Evolutionary conservation across 1,284 basidiomycete species (phyloP).

Genomic region (Malassezia japonica): DNA sequence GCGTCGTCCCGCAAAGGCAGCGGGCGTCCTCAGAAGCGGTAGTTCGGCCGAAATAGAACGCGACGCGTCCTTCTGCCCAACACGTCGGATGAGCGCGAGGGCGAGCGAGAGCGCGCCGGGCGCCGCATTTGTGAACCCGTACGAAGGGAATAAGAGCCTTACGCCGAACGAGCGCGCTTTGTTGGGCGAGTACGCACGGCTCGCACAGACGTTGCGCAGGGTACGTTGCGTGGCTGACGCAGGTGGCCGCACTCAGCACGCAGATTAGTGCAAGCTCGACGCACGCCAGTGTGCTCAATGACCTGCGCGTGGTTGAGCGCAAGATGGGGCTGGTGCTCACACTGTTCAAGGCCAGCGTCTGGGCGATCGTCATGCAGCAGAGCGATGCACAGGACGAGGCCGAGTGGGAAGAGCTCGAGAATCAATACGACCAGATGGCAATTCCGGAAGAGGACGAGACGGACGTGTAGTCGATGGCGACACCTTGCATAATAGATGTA

Average conservation of each 20-base stretch:
- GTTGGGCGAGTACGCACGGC: constrained; percentile 40
- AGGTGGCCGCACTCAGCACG: constrained; percentile 47
- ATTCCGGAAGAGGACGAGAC: background rate
- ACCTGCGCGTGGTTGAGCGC: constrained; percentile 71
- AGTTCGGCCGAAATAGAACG: constrained; percentile 13
- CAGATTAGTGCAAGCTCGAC: constrained; percentile 54
- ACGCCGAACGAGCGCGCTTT: constrained; percentile 32
- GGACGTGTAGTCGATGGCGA: too few species aligned
- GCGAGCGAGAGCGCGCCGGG: background rate
- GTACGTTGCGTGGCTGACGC: constrained; percentile 13
- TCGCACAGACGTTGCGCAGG: constrained; percentile 35
- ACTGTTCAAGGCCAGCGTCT: constrained; percentile 87
- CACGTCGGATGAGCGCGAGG: background rate
- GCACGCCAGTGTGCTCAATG: constrained; percentile 67
- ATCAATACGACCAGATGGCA: background rate
- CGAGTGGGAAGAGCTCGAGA: constrained; percentile 8
- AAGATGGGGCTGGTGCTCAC: constrained; percentile 71
- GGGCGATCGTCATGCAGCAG: constrained; percentile 83
- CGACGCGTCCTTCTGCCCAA: background rate
- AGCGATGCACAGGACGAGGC: constrained; percentile 53
- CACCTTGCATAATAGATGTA: too few species aligned
- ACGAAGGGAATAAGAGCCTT: constrained; percentile 33
- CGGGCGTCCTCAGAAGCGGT: constrained; percentile 9
- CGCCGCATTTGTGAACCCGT: constrained; percentile 27
- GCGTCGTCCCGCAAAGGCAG: constrained; percentile 1